phyloP scores from a whole-genome alignment of 441 rosid genomes.

The Euphorbia corollata region DNA sequence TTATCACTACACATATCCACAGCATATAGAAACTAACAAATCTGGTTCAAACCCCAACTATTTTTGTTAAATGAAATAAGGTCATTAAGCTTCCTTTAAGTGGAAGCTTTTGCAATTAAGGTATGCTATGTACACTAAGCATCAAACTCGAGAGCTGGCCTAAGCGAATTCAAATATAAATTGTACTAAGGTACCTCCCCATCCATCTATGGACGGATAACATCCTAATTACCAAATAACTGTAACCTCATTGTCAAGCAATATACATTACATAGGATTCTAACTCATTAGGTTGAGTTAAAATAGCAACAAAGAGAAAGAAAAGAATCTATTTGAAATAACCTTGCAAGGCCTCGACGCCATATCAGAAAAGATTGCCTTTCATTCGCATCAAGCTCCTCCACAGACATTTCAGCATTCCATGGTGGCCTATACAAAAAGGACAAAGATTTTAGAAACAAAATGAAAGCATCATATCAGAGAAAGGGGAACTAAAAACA shows the following conservation, averaged over 20 bases:
- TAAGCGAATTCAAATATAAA: no score
- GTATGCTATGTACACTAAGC: not conserved
- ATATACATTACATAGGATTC: not conserved
- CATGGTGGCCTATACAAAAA: conserved; percentile 56
- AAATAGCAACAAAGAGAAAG: no score
- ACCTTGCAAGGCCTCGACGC: conserved; percentile 86
- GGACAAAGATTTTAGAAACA: not conserved
- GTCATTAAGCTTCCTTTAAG: not conserved
- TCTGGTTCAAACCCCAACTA: no score
- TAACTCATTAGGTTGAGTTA: not conserved
- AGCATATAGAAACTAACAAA: not conserved
- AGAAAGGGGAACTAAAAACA: conserved; percentile 1
- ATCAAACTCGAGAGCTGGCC: no score
- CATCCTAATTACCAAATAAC: not conserved
- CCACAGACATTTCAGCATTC: conserved; percentile 66
- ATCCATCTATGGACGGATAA: not conserved
- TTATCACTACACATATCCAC: not conserved
- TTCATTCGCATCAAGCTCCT: conserved; percentile 78
- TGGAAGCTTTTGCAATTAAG: not conserved
- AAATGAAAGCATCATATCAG: not conserved
- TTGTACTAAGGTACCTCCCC: not conserved
- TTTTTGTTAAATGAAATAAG: not conserved
- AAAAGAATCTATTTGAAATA: conserved; percentile 13
- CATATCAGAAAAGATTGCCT: conserved; percentile 63
- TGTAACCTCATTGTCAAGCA: not conserved